Percentiles rank a stretch among this genome's conserved stretches.
These are phyloP conservation scores for Thielaviopsis musarum DNA, from an alignment of 2,329 filamentous ascomycete genomes.

Conservation along the genomic window DNA sequence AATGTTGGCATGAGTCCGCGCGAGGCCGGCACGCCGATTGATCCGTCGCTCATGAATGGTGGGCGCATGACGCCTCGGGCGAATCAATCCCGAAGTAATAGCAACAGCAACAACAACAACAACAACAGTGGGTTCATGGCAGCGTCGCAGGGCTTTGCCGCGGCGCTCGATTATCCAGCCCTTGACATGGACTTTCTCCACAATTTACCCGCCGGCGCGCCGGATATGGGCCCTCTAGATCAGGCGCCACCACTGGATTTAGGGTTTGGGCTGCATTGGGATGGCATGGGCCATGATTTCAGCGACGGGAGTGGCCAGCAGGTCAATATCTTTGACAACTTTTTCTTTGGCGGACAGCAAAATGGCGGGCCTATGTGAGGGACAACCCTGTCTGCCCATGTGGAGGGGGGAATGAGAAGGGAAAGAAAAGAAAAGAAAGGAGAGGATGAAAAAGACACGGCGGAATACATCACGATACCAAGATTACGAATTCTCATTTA, in stretches of 20 bases:
- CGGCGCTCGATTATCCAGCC: slow-evolving; percentile 23
- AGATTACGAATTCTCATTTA: neutral
- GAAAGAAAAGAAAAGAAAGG: neutral
- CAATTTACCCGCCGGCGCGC: slow-evolving; percentile 18
- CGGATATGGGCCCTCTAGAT: slow-evolving; percentile 17
- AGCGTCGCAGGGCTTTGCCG: neutral
- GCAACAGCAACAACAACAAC: neutral
- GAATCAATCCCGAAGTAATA: too few species aligned
- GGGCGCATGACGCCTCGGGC: neutral
- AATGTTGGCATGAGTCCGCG: neutral
- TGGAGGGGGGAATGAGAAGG: too few species aligned
- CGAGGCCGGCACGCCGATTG: neutral
- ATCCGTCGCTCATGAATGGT: neutral
- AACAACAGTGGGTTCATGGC: neutral
- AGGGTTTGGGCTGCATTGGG: slow-evolving; percentile 50
- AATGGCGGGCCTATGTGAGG: slow-evolving; percentile 16
- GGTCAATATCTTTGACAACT: slow-evolving; percentile 53
- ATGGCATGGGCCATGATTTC: slow-evolving; percentile 45
- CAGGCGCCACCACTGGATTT: slow-evolving; percentile 39
- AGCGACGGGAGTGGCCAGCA: slow-evolving; percentile 32
- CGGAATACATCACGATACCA: neutral
- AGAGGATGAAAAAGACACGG: too few species aligned
- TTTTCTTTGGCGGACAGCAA: slow-evolving; percentile 48
- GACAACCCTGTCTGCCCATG: too few species aligned
- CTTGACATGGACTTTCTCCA: slow-evolving; percentile 39